These are phyloP conservation scores for Scheffersomyces spartinae DNA, from an alignment of 805 yeast genomes.

Conservation along the genomic window DNA sequence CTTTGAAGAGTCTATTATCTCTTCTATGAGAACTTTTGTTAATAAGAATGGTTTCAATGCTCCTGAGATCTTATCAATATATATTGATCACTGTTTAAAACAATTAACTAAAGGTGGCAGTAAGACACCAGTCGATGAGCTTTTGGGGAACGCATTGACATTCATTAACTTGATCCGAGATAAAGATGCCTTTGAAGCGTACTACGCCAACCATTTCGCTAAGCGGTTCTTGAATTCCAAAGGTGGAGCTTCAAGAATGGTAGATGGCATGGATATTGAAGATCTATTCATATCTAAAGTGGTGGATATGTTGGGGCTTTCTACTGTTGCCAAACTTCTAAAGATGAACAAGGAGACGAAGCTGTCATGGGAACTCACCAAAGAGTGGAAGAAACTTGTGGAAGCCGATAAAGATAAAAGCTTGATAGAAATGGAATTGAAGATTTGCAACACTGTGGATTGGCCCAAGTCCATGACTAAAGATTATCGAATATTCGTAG, in stretches of 20 bases:
- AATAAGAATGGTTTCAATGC: constrained; percentile 36
- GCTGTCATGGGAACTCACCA: constrained; percentile 26
- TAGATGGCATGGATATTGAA: constrained; percentile 46
- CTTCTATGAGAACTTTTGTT: constrained; percentile 51
- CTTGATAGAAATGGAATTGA: constrained; percentile 25
- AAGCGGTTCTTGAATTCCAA: constrained; percentile 47
- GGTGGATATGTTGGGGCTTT: constrained; percentile 66
- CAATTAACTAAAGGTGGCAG: constrained; percentile 34
- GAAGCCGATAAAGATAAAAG: constrained; percentile 4
- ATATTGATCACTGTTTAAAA: constrained; percentile 45
- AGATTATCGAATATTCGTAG: constrained; percentile 23
- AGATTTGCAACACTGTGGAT: constrained; percentile 31
- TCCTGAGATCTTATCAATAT: constrained; percentile 46
- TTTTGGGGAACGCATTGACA: constrained; percentile 43
- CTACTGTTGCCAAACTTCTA: constrained; percentile 69
- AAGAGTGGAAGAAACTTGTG: constrained; percentile 22
- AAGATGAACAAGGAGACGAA: constrained; percentile 81
- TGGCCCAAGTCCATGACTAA: constrained; percentile 37
- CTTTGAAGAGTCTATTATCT: constrained; percentile 43
- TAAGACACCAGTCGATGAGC: constrained; percentile 32
- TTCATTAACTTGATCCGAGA: constrained; percentile 64
- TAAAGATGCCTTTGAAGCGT: constrained; percentile 76
- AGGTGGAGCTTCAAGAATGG: constrained; percentile 4
- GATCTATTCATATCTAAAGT: constrained; percentile 54
- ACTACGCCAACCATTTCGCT: constrained; percentile 79